Percentiles rank a stretch among this genome's conserved stretches.
phyloP scores from a whole-genome alignment of 805 yeast species.

The Starmerella floricola region DNA sequence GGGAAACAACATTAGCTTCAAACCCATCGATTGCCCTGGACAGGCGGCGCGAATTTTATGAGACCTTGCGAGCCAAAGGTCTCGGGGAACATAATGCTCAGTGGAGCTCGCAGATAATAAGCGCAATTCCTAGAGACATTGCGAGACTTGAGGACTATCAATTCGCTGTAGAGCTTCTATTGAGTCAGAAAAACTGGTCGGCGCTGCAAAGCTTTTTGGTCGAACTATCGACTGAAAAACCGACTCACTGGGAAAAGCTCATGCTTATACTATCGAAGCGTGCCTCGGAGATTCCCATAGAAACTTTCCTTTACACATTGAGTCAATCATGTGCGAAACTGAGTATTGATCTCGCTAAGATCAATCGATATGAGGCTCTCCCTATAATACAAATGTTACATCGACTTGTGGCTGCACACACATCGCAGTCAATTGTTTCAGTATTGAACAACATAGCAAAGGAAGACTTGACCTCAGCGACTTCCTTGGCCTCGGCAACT shows the following conservation, averaged over 20 bases:
- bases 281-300: too few species aligned
- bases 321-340: too few species aligned
- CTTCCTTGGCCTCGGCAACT: slow-evolving; percentile 10
- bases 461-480: slow-evolving; percentile 1
- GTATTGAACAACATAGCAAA: not conserved
- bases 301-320: not conserved
- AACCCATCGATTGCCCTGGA: not conserved
- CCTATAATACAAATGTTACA: slow-evolving; percentile 7
- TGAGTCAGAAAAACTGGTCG: slow-evolving; percentile 1
- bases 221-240: slow-evolving; percentile 9
- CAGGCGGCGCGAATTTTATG: slow-evolving; percentile 4
- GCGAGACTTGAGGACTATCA: slow-evolving; percentile 14
- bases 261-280: not conserved
- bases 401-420: not conserved
- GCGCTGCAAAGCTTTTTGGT: slow-evolving; percentile 4
- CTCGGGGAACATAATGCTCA: not conserved
- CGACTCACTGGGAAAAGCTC: slow-evolving; percentile 14
- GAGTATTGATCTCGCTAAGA: too few species aligned
- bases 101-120: slow-evolving; percentile 8
- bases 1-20: slow-evolving; percentile 1
- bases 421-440: not conserved
- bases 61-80: not conserved
- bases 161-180: slow-evolving; percentile 13
- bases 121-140: slow-evolving; percentile 7
- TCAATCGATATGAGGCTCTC: not conserved